phyloP scores from a whole-genome alignment of 2,329 filamentous ascomycete genomes.

The Macrophomina pseudophaseolina region DNA sequence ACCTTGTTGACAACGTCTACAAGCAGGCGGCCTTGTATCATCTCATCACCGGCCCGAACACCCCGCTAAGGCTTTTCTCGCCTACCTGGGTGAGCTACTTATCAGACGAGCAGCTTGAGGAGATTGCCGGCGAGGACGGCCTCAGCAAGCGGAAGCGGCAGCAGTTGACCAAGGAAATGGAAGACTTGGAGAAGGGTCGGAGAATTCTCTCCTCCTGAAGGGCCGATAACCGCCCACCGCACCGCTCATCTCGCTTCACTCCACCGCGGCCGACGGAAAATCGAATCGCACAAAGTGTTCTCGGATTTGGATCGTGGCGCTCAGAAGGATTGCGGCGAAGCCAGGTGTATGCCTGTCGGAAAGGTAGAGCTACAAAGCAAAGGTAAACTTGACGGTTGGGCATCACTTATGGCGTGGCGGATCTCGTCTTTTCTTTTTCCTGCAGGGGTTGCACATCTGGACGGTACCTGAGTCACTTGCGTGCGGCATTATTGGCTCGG shows the following conservation, averaged over 20 bases:
- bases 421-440: not conserved
- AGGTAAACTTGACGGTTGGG: no score
- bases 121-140: conserved; percentile 64
- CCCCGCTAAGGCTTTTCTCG: conserved; percentile 61
- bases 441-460: not conserved
- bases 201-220: conserved; percentile 34
- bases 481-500: not conserved
- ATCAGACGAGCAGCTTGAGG: conserved; percentile 54
- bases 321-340: no score
- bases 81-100: conserved; percentile 58
- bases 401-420: not conserved
- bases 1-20: conserved; percentile 68
- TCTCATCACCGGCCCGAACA: conserved; percentile 56
- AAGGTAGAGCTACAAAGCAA: no score
- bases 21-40: conserved; percentile 62
- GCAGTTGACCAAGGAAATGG: conserved; percentile 53
- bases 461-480: not conserved
- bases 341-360: no score
- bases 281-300: not conserved
- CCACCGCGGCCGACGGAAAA: not conserved
- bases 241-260: no score
- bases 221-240: not conserved
- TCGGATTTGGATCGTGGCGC: no score
- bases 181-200: conserved; percentile 49
- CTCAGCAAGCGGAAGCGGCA: conserved; percentile 48